These are phyloP conservation scores for Cadophora gregata DNA, from an alignment of 2,329 filamentous ascomycete genomes.

Conservation along the genomic window DNA sequence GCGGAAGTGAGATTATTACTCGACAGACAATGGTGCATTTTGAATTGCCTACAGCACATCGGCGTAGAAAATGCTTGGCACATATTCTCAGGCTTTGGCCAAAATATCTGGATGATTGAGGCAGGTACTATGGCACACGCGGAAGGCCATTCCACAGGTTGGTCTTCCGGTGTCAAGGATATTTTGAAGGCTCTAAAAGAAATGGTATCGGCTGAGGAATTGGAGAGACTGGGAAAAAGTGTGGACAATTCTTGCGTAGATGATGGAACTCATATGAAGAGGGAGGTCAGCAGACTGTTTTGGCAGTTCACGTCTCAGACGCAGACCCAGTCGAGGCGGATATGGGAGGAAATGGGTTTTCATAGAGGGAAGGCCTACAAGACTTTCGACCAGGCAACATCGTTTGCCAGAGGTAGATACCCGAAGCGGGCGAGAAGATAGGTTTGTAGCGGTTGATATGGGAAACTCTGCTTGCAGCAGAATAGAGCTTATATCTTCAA, in stretches of 20 bases:
- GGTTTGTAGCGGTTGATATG: neutral
- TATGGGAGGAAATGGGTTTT: neutral
- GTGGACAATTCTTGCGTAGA: neutral
- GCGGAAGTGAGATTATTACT: neutral
- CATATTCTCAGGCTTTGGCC: neutral
- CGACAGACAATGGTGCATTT: neutral
- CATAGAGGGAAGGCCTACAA: neutral
- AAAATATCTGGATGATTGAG: neutral
- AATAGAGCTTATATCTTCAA: too few relatives aligned
- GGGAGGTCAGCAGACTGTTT: neutral
- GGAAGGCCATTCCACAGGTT: neutral
- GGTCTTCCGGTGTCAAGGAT: neutral
- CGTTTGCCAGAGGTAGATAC: too few relatives aligned
- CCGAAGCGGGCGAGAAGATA: neutral
- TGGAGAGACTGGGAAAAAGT: neutral
- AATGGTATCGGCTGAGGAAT: neutral
- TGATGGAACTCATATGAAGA: neutral
- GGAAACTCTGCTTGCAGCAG: neutral
- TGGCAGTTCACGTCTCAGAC: neutral
- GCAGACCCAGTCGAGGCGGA: neutral
- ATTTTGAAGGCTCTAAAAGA: neutral
- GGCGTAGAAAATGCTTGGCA: neutral
- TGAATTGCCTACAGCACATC: neutral
- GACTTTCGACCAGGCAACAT: neutral
- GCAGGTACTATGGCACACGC: neutral